Percentiles rank a stretch among this genome's conserved stretches.
These are phyloP conservation scores for Melaleuca quinquenervia DNA, from an alignment of 345 rosid genomes.

Conservation along the genomic window DNA sequence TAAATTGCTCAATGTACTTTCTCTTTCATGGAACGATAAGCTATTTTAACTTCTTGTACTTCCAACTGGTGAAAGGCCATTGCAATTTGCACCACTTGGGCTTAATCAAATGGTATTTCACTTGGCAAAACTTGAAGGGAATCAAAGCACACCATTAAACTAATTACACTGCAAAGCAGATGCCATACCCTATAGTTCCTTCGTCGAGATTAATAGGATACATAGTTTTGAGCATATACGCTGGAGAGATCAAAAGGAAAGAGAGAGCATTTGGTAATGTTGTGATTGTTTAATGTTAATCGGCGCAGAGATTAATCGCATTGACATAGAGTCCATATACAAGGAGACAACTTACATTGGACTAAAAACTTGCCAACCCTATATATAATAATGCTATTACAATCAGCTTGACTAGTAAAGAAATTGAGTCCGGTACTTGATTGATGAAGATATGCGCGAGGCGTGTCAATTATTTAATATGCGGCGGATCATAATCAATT, in stretches of 20 bases:
- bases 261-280: not conserved
- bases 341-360: not conserved
- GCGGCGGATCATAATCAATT: not conserved
- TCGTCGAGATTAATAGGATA: not conserved
- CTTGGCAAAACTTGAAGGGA: not conserved
- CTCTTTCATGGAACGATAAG: not conserved
- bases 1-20: not conserved
- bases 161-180: not conserved
- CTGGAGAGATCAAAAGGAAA: not conserved
- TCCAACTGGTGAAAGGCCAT: not conserved
- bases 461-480: not conserved
- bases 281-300: not conserved
- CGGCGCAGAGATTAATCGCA: not conserved
- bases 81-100: not conserved
- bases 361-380: not conserved
- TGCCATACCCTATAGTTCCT: not conserved
- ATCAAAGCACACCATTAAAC: not conserved
- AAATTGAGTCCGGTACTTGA: not conserved
- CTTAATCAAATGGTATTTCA: not conserved
- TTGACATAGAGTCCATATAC: not conserved
- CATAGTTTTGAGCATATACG: not conserved
- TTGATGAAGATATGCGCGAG: not conserved
- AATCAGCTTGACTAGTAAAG: not conserved
- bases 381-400: not conserved
- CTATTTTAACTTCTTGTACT: not conserved